Conservation (phyloP, 768 basidiomycete species). For the Cystofilobasidium ferigula region DNA sequence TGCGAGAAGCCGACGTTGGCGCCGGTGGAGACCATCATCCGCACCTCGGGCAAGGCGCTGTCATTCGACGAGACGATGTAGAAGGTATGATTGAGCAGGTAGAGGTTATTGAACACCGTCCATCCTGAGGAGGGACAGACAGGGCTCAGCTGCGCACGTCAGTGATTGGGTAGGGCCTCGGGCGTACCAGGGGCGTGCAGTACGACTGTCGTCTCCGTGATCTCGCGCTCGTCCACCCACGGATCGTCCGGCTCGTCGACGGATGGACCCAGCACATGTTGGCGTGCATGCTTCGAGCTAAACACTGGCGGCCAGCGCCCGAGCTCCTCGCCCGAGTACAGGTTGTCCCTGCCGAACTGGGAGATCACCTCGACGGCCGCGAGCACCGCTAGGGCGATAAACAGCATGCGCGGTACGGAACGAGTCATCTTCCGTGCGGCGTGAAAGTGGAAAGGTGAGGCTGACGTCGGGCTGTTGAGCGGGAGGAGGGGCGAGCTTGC, state of each 20-base stretch:
- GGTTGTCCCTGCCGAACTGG: slow-evolving; percentile 49
- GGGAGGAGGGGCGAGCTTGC: background rate
- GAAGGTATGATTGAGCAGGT: slow-evolving; percentile 66
- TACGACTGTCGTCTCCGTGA: slow-evolving; percentile 49
- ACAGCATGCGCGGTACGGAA: background rate
- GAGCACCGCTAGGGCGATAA: slow-evolving; percentile 44
- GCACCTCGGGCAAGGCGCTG: slow-evolving; percentile 52
- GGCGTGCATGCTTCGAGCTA: background rate
- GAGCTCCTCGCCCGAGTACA: slow-evolving; percentile 32
- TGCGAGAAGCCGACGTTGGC: slow-evolving; percentile 50
- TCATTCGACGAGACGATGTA: slow-evolving; percentile 74
- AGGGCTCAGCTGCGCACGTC: background rate
- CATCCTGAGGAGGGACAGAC: slow-evolving; percentile 55
- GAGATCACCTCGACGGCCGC: slow-evolving; percentile 64
- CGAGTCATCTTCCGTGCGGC: slow-evolving; percentile 15
- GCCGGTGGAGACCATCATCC: slow-evolving; percentile 61
- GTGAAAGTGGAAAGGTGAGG: background rate
- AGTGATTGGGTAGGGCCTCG: background rate
- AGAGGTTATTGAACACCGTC: slow-evolving; percentile 78
- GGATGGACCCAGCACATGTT: slow-evolving; percentile 1
- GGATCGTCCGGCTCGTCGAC: slow-evolving; percentile 19
- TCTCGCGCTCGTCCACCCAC: slow-evolving; percentile 10
- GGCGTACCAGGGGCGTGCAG: slow-evolving; percentile 62
- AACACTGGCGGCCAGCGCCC: slow-evolving; percentile 17
- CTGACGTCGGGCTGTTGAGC: background rate